Base-by-base conservation (phyloP, 78 protist genomes). In the Cavenderia fasciculata region DNA sequence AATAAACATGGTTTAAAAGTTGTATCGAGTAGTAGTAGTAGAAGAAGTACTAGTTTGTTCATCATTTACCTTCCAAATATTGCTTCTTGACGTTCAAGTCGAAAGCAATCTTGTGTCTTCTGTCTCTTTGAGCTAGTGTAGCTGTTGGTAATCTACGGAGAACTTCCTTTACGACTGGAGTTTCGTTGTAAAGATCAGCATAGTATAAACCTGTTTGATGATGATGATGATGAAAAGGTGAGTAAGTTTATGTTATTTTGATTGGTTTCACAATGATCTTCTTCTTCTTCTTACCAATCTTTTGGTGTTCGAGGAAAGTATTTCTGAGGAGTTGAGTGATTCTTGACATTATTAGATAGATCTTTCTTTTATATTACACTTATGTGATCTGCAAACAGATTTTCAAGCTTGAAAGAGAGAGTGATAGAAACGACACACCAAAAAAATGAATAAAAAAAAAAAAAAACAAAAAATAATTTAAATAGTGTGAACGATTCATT, bases 161-260 rank as follows among this genome's bases (percentile, higher is more conserved):
- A 27, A 66, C 89, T 68, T 79, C 89, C 46, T 65, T 34, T 25
- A 65, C 41, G 19, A 56, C 89, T 79, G 75, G 77, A 11, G 89
- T 79, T 7, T 34, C 51, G 38, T 79, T 79, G 77, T 79, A 79
- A 23, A 79, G 89, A 79, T 79, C 89, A 40, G 89, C 89, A 68
- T 66, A 79, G 59, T 68, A 79, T 36, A 79, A 56, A 51, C 89
- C 89, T 79, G 23, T 21, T 19, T 23, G 19, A 5, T 54, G 23
- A 19, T 31, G 19, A 33, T 12, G 34, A 61, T 19, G 18, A 62
- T 1, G 34, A 27, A 19, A 11, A 19, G 29, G 36, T 25, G 31
- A 16, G 18, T 47, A 47, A 47, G 0, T 2, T 21, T 19, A 0
- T 2, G 1, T 2, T 0, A 2, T 19, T 19, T 19, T 16, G 54